Conservation (phyloP, 2,329 filamentous ascomycete genomes). For the Neopestalotiopsis clavispora region DNA sequence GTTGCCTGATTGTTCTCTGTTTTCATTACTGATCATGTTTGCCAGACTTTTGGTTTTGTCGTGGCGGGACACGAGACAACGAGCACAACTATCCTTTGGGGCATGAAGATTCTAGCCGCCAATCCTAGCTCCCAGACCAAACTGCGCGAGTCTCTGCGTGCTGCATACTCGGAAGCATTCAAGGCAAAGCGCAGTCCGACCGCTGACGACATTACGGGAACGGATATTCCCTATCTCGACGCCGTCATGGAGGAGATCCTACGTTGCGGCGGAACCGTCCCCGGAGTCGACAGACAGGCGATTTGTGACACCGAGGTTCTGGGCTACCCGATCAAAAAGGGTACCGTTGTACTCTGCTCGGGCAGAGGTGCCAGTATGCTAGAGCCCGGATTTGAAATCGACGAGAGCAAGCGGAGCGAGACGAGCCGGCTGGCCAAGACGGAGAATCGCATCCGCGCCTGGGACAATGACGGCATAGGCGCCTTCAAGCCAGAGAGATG, state of each 20-base stretch:
- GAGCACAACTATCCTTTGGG: conserved; percentile 33
- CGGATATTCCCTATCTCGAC: conserved; percentile 35
- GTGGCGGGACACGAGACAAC: conserved; percentile 39
- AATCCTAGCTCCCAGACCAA: conserved; percentile 29
- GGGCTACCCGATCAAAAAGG: conserved; percentile 26
- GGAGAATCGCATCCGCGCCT: conserved; percentile 9
- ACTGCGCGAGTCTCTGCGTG: conserved; percentile 31
- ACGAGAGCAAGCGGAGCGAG: conserved; percentile 19
- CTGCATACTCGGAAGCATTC: conserved; percentile 22
- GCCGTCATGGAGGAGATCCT: conserved; percentile 38
- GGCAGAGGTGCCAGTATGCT: conserved; percentile 23
- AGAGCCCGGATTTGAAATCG: conserved; percentile 17
- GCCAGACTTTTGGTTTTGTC: conserved; percentile 36
- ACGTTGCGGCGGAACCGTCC: conserved; percentile 29
- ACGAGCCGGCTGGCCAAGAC: conserved; percentile 14
- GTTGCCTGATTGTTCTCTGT: not conserved
- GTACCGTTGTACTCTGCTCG: conserved; percentile 21
- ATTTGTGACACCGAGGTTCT: conserved; percentile 31
- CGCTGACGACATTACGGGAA: conserved; percentile 27
- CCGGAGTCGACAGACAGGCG: conserved; percentile 29
- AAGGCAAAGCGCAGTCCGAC: conserved; percentile 28
- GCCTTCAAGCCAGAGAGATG: conserved; percentile 28
- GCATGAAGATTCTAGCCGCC: conserved; percentile 32
- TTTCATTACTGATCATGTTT: not conserved
- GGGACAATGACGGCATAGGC: conserved; percentile 19